Evolutionary conservation across 2,329 filamentous ascomycete species (phyloP).

Genomic region (Didymella sp.): DNA sequence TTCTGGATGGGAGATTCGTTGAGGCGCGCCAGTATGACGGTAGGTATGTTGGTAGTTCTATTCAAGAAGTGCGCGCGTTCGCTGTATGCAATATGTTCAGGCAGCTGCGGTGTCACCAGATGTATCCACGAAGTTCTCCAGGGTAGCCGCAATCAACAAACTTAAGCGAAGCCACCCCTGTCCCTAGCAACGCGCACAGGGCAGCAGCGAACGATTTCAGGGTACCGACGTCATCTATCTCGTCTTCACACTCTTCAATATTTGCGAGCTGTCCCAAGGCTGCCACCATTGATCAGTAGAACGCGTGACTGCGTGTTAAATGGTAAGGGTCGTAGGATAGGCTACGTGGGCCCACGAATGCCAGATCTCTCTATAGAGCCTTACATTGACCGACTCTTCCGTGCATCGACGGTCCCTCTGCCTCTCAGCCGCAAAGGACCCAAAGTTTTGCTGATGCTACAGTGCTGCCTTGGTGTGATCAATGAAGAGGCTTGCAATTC

Average conservation of each 20-base stretch:
- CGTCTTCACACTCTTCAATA: neutral
- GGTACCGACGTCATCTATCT: constrained; percentile 8
- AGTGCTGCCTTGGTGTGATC: too few species aligned
- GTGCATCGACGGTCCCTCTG: too few species aligned
- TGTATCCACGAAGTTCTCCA: constrained; percentile 18
- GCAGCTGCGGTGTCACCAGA: constrained; percentile 19
- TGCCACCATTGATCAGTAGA: neutral
- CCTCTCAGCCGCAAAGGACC: too few species aligned
- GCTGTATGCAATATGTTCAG: constrained; percentile 19
- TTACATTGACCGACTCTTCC: too few species aligned
- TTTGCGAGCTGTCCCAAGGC: neutral
- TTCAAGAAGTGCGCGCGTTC: constrained; percentile 9
- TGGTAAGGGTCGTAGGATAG: neutral
- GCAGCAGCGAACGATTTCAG: constrained; percentile 12
- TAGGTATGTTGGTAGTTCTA: constrained; percentile 16
- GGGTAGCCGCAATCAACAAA: constrained; percentile 37
- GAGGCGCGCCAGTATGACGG: constrained; percentile 49
- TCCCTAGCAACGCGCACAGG: constrained; percentile 37
- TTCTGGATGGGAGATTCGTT: constrained; percentile 44
- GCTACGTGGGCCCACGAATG: neutral
- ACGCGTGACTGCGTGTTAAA: too few species aligned
- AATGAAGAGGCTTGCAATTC: too few species aligned
- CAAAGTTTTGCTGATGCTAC: too few species aligned
- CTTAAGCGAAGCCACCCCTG: constrained; percentile 29
- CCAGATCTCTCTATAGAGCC: too few species aligned